phyloP scores from a whole-genome alignment of 495 filamentous ascomycete species.

The Penicillium silybi region DNA sequence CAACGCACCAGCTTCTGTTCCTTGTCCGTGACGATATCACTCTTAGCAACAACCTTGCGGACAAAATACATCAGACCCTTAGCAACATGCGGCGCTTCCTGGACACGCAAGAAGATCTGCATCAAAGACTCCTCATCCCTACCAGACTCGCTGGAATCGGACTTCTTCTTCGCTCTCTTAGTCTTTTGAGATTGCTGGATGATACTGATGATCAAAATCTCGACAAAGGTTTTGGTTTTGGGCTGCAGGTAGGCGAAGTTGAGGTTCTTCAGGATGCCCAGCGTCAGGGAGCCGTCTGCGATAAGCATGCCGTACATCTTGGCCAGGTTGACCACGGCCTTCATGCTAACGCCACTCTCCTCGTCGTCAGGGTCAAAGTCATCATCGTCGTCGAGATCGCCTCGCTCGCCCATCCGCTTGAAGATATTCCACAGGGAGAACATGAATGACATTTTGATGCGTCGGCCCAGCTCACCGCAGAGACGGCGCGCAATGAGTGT shows the following conservation, averaged over 20 bases:
- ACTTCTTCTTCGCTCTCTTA: conserved; percentile 24
- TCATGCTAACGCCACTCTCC: conserved; percentile 45
- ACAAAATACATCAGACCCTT: conserved; percentile 75
- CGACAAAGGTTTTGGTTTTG: conserved; percentile 72
- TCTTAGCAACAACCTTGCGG: conserved; percentile 68
- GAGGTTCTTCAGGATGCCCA: conserved; percentile 70
- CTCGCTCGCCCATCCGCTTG: conserved; percentile 72
- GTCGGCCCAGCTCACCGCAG: conserved; percentile 59
- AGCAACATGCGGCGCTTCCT: conserved; percentile 58
- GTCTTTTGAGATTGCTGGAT: conserved; percentile 59
- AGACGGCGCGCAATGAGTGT: conserved; percentile 74
- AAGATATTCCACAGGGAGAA: conserved; percentile 85
- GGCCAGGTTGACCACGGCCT: conserved; percentile 81
- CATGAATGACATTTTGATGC: conserved; percentile 77
- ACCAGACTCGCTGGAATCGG: conserved; percentile 19
- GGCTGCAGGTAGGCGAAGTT: conserved; percentile 73
- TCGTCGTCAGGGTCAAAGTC: conserved; percentile 51
- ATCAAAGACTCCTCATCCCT: conserved; percentile 54
- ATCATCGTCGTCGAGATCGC: conserved; percentile 49
- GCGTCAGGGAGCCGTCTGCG: conserved; percentile 56
- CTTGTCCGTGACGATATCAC: conserved; percentile 64
- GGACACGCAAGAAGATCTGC: conserved; percentile 59
- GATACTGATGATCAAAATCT: conserved; percentile 71
- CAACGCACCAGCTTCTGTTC: conserved; percentile 57
- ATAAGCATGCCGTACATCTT: conserved; percentile 79